These are phyloP conservation scores for Massarina eburnea DNA, from an alignment of 2,329 filamentous ascomycete genomes.

Conservation along the genomic window DNA sequence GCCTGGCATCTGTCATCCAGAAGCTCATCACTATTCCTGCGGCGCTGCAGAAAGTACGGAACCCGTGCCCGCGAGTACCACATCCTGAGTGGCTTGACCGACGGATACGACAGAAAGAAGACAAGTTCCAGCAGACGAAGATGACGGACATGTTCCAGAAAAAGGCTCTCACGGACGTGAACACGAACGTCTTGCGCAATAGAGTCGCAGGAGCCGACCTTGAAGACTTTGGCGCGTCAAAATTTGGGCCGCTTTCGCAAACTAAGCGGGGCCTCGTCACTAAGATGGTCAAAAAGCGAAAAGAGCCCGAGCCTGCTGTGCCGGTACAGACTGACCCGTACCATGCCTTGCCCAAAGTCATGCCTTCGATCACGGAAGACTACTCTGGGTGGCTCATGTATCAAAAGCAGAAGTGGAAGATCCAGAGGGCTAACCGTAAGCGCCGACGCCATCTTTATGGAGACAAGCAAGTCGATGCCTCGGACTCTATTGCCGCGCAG, in stretches of 20 bases:
- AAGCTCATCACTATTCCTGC: conserved; percentile 99
- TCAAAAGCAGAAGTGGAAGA: conserved; percentile 98
- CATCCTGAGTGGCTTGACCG: conserved; percentile 97
- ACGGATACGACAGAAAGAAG: conserved; percentile 91
- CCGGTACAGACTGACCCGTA: conserved; percentile 73
- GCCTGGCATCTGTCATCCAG: conserved; percentile 94
- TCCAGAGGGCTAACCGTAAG: conserved; percentile 86
- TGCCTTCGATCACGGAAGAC: conserved; percentile 83
- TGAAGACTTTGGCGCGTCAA: conserved; percentile 77
- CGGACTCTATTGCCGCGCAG: conserved; percentile 65
- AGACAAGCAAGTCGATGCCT: conserved; percentile 67
- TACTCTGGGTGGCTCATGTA: conserved; percentile 88
- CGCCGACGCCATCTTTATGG: conserved; percentile 90
- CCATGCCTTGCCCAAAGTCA: conserved; percentile 75
- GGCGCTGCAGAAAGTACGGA: conserved; percentile 89
- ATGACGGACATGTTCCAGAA: conserved; percentile 89
- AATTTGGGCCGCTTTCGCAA: conserved; percentile 45
- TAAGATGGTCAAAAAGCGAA: conserved; percentile 53
- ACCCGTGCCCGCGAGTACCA: conserved; percentile 88
- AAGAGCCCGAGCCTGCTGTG: conserved; percentile 47
- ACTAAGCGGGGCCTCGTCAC: conserved; percentile 46
- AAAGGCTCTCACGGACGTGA: conserved; percentile 71
- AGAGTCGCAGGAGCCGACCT: conserved; percentile 62
- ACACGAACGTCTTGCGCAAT: conserved; percentile 63
- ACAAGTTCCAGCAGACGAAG: conserved; percentile 98